Base-by-base conservation (phyloP, 768 basidiomycete genomes). In the Termitomyces sp. region DNA sequence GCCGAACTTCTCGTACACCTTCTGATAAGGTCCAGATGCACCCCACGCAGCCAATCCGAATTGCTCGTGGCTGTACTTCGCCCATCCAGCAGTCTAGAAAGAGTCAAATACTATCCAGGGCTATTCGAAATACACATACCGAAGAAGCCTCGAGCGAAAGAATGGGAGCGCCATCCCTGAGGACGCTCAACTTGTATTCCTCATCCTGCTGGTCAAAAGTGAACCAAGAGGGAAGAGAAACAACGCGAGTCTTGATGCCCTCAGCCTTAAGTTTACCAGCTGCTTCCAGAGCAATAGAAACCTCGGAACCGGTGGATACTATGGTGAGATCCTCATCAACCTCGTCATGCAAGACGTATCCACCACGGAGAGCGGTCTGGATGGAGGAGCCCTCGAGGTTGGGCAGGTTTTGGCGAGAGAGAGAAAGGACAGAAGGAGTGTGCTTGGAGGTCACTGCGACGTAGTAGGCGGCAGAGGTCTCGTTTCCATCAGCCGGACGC, bases 401-500 rank as follows among this genome's bases (percentile, higher is more conserved):
- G 52, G 94, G 94, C 38, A 98, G 82, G 77, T 93, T 94, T 76
- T 96, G 91, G 43, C 91, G 85, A 54, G 92, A 92, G 56, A 91
- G 82, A 4, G 86, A 87, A 57, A 93, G 76, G 63, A 95, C 79
- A 26, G 93, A 94, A 30, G 94, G 94, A 2, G 92, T 95, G 65
- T 77, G 72, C 60, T 73, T 82, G 60, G 91, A 86, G 62, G 81
- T 78, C 65, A 98, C 72, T 47, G 94, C 89, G 57, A 87, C 83
- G 59, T 83, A 71, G 79, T 97, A 97, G 18, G 94, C 83, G 22
- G 94, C 94, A 22, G 92, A 94, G n/a, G 92, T 94, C 79, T 98
- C 95, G 71, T 97, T 96, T 35, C 95, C 94, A 70, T 97, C 94
- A 28, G 94, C 92, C 5, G 92, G 92, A 59, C 92, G 87, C 88